phyloP scores from a whole-genome alignment of 2,329 filamentous ascomycete genomes.

The Thielaviopsis ethacetica region DNA sequence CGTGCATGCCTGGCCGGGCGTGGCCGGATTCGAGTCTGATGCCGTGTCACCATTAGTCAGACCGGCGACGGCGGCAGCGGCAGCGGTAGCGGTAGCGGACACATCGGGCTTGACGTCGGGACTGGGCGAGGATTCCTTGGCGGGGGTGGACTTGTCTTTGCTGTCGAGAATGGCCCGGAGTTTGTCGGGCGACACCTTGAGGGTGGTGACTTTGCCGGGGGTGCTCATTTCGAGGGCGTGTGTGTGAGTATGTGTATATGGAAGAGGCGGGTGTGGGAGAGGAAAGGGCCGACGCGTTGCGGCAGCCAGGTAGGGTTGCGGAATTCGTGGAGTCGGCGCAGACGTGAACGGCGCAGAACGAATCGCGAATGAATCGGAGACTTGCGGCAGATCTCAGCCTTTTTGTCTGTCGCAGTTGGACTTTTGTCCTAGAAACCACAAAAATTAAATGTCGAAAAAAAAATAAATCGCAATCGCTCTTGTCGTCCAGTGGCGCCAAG shows the following conservation, averaged over 20 bases:
- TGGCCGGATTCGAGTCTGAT: constrained; percentile 43
- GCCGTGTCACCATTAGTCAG: constrained; percentile 37
- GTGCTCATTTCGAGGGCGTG: constrained; percentile 8
- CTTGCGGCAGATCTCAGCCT: no score
- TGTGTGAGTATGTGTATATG: background rate
- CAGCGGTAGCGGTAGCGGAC: background rate
- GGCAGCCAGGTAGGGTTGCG: no score
- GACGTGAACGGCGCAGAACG: no score
- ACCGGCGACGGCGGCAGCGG: constrained; percentile 16
- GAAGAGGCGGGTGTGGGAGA: no score
- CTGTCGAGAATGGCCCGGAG: constrained; percentile 33
- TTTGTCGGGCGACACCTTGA: constrained; percentile 33
- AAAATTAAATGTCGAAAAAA: no score
- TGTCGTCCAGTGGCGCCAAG: no score
- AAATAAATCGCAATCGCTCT: no score
- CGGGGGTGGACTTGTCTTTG: constrained; percentile 21
- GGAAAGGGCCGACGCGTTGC: no score
- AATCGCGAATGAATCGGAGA: no score
- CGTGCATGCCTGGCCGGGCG: constrained; percentile 38
- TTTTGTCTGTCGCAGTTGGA: no score
- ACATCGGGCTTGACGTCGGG: constrained; percentile 22
- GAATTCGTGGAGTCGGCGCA: no score
- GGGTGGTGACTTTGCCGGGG: constrained; percentile 21
- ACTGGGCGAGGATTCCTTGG: constrained; percentile 28
- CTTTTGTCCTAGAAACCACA: no score